Base-by-base conservation (phyloP, 768 basidiomycete species). In the Xerocomellus chrysenteron region DNA sequence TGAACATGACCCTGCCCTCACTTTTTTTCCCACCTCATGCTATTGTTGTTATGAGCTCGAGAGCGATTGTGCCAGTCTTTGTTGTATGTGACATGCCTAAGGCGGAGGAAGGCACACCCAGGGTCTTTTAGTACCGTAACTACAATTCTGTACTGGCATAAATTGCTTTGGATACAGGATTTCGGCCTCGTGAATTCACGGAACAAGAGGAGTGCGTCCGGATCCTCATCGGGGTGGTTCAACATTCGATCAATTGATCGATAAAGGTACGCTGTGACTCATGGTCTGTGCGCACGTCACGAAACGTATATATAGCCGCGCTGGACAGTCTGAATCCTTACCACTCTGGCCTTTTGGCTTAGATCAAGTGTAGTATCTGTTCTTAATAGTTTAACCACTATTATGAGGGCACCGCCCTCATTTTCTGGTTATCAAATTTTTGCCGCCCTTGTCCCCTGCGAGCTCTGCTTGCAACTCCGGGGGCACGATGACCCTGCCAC, bases 291-390 rank as follows among this genome's bases (percentile, higher is more conserved):
- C 63, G 59, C 63, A 6, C 0, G 2, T 4, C 2, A 4, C 17
- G 2, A 47, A 24, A 37, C 6, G 12, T 62, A 68, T 59, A 68
- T 57, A 65, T 30, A 47, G 44, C n/a, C 3, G 0, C 5, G n/a
- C 3, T 9, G 4, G 35, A 42, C 52, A 1, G 0, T 0, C 0
- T 3, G 28, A 17, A 44, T 62, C 64, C 35, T 65, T 51, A 60
- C 62, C 61, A 66, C 58, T 62, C 60, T 69, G 80, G 81, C 81
- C 81, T 81, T 80, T 81, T 83, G 82, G 82, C 82, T 83, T 82
- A 82, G 82, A 83, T 84, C 82, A 83, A 83, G 82, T 83, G 82
- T 83, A 83, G 82, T 83, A 83, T 83, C 82, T 83, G 82, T 83
- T 83, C 81, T 83, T 82, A 77, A 78, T 77, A 83, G 80, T 75